Base-by-base conservation (phyloP, 1,139 yeast genomes). In the Taiozyma sp. region DNA sequence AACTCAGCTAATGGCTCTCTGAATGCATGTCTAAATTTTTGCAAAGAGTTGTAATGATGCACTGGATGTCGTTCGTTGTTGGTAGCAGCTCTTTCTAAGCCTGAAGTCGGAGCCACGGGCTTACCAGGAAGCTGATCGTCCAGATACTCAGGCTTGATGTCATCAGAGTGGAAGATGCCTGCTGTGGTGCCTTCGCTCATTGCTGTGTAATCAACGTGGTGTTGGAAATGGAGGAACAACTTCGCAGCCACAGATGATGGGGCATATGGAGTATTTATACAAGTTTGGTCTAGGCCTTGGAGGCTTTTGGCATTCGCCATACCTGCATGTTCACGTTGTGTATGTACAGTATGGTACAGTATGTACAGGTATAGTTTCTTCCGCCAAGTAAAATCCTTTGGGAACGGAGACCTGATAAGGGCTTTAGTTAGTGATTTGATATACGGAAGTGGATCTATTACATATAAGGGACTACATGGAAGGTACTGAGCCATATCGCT, bases 1-100 rank as follows among this genome's bases (percentile, higher is more conserved):
- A 74, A 76, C 61, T 77, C 81, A 24, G 81, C 80, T 40, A 69
- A 48, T 37, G 58, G 59, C 46, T 62, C 65, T 53, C 68, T 58
- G 50, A 57, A 62, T 1, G 57, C 62, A 47, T 56, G 56, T 54
- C 64, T 58, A 22, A 53, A 42, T 44, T 55, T 58, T 53, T 61
- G 65, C 34, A 59, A 50, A 4, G 45, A 49, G 37, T 61, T 60
- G 52, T 55, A 59, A 11, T 45, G 39, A 24, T 42, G 43, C 41
- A 29, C 43, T 49, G 50, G 5, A 26, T 24, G 43, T 51, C 56
- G 51, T 34, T 32, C 37, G 14, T 30, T 32, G 51, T 55, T 59
- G n/a, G 62, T 57, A 21, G 63, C 62, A 9, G 54, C 56, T 30
- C 56, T 49, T 46, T 62, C 65, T 35, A 62, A 51, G 34, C 65